These are phyloP conservation scores for Phaffia australis DNA, from an alignment of 768 basidiomycete species.

Conservation along the genomic window DNA sequence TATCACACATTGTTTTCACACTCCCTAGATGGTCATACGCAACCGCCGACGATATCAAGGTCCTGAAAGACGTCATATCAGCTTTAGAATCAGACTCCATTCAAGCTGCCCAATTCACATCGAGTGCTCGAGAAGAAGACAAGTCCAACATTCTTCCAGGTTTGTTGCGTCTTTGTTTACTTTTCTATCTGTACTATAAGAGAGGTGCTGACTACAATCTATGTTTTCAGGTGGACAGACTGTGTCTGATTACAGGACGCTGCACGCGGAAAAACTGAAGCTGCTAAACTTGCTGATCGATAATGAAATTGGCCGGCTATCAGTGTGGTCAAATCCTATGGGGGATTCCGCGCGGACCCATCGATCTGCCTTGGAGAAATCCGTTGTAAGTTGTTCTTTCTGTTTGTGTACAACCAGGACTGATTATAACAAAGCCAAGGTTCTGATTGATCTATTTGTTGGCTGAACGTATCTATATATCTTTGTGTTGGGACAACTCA, in stretches of 20 bases:
- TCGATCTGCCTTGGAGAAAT: conserved; percentile 51
- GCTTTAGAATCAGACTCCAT: conserved; percentile 65
- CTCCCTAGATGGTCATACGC: conserved; percentile 79
- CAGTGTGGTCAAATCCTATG: conserved; percentile 80
- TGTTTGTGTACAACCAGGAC: not conserved
- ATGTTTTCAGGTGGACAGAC: conserved; percentile 30
- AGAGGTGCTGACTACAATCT: not conserved
- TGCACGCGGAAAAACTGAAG: conserved; percentile 56
- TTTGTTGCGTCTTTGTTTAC: conserved; percentile 24
- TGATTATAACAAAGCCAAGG: not conserved
- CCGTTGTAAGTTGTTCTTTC: conserved; percentile 46
- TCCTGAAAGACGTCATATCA: conserved; percentile 70
- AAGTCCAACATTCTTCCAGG: conserved; percentile 32
- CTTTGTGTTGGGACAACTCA: not conserved
- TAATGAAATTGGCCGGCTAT: conserved; percentile 75
- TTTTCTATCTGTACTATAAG: not conserved
- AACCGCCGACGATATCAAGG: conserved; percentile 78
- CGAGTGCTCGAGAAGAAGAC: conserved; percentile 18
- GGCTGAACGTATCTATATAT: too few relatives aligned
- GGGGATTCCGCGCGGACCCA: conserved; percentile 49
- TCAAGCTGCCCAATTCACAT: conserved; percentile 42
- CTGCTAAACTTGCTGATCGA: conserved; percentile 77
- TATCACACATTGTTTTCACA: not conserved
- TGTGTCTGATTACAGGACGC: conserved; percentile 47
- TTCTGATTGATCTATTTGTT: conserved; percentile 17